These are phyloP conservation scores for Rhizopogon vinicolor DNA, from an alignment of 768 basidiomycete genomes.

Conservation along the genomic window DNA sequence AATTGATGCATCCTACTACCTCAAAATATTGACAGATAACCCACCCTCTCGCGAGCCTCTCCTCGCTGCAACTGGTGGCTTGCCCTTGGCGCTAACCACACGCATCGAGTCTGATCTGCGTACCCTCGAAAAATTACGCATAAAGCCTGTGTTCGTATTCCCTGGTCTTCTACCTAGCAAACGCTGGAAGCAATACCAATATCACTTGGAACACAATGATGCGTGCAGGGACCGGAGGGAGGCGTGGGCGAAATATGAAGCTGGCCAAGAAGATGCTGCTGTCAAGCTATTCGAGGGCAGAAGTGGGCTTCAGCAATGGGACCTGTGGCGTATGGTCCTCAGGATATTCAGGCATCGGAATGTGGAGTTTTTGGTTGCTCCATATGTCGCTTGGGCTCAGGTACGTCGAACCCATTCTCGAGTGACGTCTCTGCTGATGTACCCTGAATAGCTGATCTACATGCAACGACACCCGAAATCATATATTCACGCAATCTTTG, in stretches of 20 bases:
- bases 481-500: slow-evolving; percentile 93
- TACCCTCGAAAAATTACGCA: slow-evolving; percentile 81
- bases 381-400: slow-evolving; percentile 95
- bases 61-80: slow-evolving; percentile 91
- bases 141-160: slow-evolving; percentile 99
- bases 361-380: slow-evolving; percentile 94
- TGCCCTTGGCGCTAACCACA: slow-evolving; percentile 81
- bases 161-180: slow-evolving; percentile 80
- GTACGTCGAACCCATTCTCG: slow-evolving; percentile 43
- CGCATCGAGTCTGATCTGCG: slow-evolving; percentile 93
- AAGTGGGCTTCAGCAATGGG: slow-evolving; percentile 73
- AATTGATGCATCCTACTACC: slow-evolving; percentile 92
- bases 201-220: slow-evolving; percentile 54
- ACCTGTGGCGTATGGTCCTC: slow-evolving; percentile 91
- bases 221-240: slow-evolving; percentile 72
- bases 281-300: slow-evolving; percentile 79
- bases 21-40: slow-evolving; percentile 71
- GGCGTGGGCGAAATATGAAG: slow-evolving; percentile 94
- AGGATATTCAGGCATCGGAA: slow-evolving; percentile 91
- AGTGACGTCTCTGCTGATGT: slow-evolving; percentile 5
- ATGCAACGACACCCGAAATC: slow-evolving; percentile 89
- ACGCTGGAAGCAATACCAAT: slow-evolving; percentile 57
- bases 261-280: slow-evolving; percentile 85
- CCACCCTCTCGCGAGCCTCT: slow-evolving; percentile 83
- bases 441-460: slow-evolving; percentile 74